These are phyloP conservation scores for Neurospora sp. DNA, from an alignment of 495 filamentous ascomycete genomes.

Conservation along the genomic window DNA sequence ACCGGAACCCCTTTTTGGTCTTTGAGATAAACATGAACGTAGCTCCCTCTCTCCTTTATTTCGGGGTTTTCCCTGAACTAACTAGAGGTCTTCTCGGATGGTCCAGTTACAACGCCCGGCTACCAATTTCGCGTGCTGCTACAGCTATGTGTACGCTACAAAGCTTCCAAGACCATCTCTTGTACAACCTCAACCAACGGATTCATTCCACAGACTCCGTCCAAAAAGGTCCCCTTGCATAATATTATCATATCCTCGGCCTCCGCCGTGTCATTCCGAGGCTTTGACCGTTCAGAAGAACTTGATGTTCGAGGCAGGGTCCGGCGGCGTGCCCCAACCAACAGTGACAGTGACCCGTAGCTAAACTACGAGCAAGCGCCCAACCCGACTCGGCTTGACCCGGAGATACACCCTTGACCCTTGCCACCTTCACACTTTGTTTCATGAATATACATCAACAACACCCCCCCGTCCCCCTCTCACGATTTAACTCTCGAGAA, in stretches of 20 bases:
- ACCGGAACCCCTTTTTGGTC: background rate
- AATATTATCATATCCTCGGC: background rate
- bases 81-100: background rate
- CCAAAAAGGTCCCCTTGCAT: background rate
- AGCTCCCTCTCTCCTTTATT: background rate
- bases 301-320: background rate
- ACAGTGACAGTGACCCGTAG: background rate
- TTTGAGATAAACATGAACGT: background rate
- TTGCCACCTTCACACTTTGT: background rate
- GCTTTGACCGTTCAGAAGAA: background rate
- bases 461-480: background rate
- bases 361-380: background rate
- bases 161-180: background rate
- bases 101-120: background rate
- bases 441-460: background rate
- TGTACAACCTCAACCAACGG: background rate
- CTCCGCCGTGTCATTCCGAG: background rate
- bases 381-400: background rate
- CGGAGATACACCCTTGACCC: background rate
- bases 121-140: background rate
- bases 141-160: background rate
- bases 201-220: background rate
- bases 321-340: background rate
- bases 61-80: background rate
- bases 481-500: background rate